phyloP scores from a whole-genome alignment of 2,329 filamentous ascomycete species.

The Akanthomyces uredinophilus region DNA sequence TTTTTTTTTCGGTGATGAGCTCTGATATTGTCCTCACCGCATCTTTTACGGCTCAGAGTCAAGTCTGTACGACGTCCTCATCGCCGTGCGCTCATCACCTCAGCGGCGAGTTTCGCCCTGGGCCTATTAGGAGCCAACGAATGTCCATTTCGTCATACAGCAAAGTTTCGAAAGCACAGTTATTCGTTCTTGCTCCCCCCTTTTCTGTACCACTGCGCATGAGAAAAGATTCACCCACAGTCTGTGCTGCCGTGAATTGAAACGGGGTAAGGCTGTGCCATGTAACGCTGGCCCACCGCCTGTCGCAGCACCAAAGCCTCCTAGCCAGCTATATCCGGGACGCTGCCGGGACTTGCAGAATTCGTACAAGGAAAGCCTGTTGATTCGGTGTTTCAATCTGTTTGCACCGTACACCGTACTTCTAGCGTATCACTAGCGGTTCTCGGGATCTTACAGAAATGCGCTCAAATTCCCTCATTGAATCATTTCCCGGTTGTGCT shows the following conservation, averaged over 20 bases:
- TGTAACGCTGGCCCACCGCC: background rate
- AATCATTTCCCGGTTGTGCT: too few relatives aligned
- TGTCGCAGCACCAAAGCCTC: conserved; percentile 1
- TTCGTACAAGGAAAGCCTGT: background rate
- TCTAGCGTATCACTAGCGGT: background rate
- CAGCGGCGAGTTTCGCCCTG: too few relatives aligned
- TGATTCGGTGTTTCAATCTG: background rate
- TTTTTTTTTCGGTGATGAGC: too few relatives aligned
- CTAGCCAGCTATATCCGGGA: conserved; percentile 4
- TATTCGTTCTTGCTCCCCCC: too few relatives aligned
- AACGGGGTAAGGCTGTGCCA: background rate
- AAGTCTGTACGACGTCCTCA: too few relatives aligned
- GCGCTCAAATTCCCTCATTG: background rate
- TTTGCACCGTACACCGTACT: background rate
- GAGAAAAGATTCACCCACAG: too few relatives aligned
- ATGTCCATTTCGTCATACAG: background rate
- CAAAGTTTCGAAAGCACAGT: background rate
- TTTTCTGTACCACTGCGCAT: background rate
- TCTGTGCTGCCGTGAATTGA: background rate
- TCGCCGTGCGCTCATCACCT: too few relatives aligned
- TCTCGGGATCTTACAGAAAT: background rate
- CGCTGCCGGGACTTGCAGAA: background rate
- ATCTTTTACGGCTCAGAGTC: too few relatives aligned
- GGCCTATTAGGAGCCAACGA: background rate
- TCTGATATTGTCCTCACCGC: too few relatives aligned